Conservation (phyloP, 495 filamentous ascomycete genomes). For the Tuber magnatum region DNA sequence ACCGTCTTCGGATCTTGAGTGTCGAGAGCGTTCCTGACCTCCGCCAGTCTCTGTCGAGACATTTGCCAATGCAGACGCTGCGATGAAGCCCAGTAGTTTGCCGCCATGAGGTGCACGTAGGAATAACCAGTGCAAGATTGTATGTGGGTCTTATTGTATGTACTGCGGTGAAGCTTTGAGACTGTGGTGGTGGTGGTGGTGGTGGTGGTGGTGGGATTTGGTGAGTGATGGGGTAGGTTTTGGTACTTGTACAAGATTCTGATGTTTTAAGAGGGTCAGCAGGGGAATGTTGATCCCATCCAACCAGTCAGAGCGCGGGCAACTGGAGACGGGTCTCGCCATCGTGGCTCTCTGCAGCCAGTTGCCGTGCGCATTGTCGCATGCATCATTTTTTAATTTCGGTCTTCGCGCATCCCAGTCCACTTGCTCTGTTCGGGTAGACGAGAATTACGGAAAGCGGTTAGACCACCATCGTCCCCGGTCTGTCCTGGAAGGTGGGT, state of each 20-base stretch:
- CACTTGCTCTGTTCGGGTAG: slow-evolving; percentile 4
- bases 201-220: slow-evolving; percentile 3
- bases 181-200: slow-evolving; percentile 7
- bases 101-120: slow-evolving; percentile 58
- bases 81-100: slow-evolving; percentile 96
- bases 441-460: background rate
- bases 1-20: slow-evolving; percentile 63
- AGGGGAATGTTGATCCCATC: slow-evolving; percentile 37
- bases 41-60: slow-evolving; percentile 65
- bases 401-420: slow-evolving; percentile 34
- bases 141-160: background rate
- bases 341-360: slow-evolving; percentile 28
- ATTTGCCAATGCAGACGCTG: slow-evolving; percentile 88
- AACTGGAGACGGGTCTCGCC: slow-evolving; percentile 38
- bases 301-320: slow-evolving; percentile 32
- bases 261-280: slow-evolving; percentile 21
- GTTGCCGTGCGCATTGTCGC: slow-evolving; percentile 37
- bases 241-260: background rate
- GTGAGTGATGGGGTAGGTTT: slow-evolving; percentile 4
- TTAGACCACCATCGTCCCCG: slow-evolving; percentile 13
- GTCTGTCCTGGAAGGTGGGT: slow-evolving; percentile 23
- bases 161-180: too few species aligned
- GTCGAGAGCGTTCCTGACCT: slow-evolving; percentile 64
- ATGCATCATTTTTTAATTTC: slow-evolving; percentile 39
- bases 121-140: slow-evolving; percentile 2